Conservation (phyloP, 345 rosid species). For the Zanthoxylum bungeanum region DNA sequence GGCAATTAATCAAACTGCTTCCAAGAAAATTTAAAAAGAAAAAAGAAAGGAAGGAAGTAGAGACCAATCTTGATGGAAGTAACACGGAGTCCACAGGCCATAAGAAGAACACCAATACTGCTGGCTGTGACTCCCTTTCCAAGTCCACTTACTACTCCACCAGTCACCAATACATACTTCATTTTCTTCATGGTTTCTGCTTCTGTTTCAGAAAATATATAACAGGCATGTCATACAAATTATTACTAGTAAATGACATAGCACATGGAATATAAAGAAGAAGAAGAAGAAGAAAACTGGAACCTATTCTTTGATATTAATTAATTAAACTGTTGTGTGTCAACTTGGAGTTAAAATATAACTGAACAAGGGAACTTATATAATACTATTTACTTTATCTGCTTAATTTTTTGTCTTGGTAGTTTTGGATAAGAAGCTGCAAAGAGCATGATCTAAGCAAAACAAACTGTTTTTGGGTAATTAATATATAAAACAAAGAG, state of each 20-base stretch:
- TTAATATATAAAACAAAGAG: not conserved
- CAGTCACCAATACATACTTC: constrained; percentile 64
- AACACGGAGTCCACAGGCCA: constrained; percentile 77
- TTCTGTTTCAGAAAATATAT: not conserved
- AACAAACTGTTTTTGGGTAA: not conserved
- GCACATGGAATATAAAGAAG: not conserved
- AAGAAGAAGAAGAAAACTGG: not conserved
- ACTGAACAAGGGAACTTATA: not conserved
- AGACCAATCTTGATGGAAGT: constrained; percentile 81
- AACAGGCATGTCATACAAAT: not conserved
- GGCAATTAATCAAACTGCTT: not conserved
- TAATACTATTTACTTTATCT: not conserved
- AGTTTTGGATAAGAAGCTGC: not conserved
- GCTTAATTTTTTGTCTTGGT: not conserved
- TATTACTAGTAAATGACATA: not conserved
- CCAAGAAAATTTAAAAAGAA: not conserved
- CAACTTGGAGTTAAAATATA: not conserved
- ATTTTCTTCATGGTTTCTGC: constrained; percentile 24
- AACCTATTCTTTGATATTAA: not conserved
- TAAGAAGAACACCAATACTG: constrained; percentile 62
- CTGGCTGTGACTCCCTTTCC: constrained; percentile 77
- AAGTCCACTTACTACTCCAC: constrained; percentile 70
- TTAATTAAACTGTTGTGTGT: not conserved
- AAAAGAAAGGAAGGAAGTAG: not conserved
- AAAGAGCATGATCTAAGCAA: constrained; percentile 10